A percentile compares a stretch with the other conserved stretches of the same genome.
Conservation (phyloP, 1,284 basidiomycete species). For the Inonotus hispidus region DNA sequence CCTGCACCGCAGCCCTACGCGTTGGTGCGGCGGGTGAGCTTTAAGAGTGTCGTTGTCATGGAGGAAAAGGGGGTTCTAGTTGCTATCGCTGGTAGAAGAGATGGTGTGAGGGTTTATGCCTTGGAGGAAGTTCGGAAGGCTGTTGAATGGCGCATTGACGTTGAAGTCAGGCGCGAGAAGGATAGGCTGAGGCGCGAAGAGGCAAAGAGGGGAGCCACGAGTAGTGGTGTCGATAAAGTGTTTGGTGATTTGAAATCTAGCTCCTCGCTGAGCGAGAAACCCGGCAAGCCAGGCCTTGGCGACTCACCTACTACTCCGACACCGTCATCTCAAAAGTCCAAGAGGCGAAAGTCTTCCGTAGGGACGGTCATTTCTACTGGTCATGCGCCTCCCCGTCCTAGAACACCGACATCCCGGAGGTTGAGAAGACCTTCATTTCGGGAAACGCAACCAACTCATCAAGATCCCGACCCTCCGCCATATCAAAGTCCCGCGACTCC, state of each 20-base stretch:
- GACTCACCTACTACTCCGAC: conserved; percentile 15
- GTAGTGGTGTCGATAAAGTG: conserved; percentile 23
- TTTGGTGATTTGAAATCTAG: conserved; percentile 24
- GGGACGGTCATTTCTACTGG: conserved; percentile 50
- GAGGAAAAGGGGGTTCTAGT: conserved; percentile 81
- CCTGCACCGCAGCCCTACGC: conserved; percentile 72
- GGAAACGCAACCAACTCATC: not conserved
- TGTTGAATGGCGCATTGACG: conserved; percentile 78
- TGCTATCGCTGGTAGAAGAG: conserved; percentile 74
- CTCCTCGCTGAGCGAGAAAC: conserved; percentile 3
- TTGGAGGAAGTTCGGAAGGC: conserved; percentile 77
- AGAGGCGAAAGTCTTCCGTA: conserved; percentile 20
- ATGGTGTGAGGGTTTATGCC: conserved; percentile 80
- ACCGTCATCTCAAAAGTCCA: conserved; percentile 25
- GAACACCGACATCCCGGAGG: conserved; percentile 18
- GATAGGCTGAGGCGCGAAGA: conserved; percentile 63
- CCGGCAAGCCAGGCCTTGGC: not conserved
- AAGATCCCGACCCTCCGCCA: conserved; percentile 38
- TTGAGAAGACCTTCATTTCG: conserved; percentile 5
- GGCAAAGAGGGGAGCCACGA: conserved; percentile 44
- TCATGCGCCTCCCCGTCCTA: conserved; percentile 25
- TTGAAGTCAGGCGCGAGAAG: conserved; percentile 67
- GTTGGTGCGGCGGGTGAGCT: conserved; percentile 68
- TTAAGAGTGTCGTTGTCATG: conserved; percentile 83
- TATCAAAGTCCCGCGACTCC: conserved; percentile 37